phyloP scores from a whole-genome alignment of 306 rosid genomes.

The Castanopsis chinensis region DNA sequence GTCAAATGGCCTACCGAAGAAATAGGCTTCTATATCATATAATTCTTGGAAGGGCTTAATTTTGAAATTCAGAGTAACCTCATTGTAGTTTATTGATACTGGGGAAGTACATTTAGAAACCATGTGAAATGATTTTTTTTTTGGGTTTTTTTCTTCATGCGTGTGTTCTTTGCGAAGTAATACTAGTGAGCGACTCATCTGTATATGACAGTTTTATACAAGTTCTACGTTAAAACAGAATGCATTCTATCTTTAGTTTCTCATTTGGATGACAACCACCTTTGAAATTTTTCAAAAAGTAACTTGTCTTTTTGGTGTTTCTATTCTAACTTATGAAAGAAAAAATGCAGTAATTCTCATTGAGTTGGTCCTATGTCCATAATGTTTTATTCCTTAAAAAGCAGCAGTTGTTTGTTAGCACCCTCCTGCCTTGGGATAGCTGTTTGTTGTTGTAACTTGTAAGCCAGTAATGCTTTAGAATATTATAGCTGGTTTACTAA shows the following conservation, averaged over 20 bases:
- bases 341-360: not conserved
- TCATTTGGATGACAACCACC: not conserved
- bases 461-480: not conserved
- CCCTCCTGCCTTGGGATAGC: not conserved
- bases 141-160: too few relatives aligned
- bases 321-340: too few relatives aligned
- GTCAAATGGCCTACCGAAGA: not conserved
- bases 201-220: not conserved
- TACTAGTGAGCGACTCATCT: not conserved
- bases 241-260: not conserved
- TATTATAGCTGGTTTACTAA: not conserved
- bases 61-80: not conserved
- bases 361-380: not conserved
- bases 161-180: not conserved
- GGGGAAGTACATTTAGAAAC: not conserved
- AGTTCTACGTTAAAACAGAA: not conserved
- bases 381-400: too few relatives aligned
- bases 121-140: not conserved
- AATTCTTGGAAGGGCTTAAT: not conserved
- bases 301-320: not conserved
- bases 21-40: not conserved
- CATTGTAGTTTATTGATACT: not conserved
- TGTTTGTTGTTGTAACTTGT: not conserved
- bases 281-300: not conserved
- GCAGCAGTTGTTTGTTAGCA: not conserved